Evolutionary conservation across 768 basidiomycete species (phyloP).

Genomic region (Leucocoprinus birnbaumii): DNA sequence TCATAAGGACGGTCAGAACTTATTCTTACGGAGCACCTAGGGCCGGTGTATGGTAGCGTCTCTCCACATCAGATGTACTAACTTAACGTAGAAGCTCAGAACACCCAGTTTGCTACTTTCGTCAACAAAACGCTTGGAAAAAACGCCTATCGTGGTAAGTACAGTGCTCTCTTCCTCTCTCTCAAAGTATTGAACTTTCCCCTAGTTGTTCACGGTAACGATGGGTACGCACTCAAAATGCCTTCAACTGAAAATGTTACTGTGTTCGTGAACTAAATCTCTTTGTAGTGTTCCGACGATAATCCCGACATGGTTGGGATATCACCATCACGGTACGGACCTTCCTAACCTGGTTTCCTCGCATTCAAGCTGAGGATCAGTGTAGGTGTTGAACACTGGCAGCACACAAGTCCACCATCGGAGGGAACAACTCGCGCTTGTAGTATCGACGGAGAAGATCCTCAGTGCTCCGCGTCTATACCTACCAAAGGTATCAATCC

Average conservation of each 20-base stretch:
- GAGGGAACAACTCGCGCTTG: constrained; percentile 40
- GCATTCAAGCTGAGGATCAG: neutral
- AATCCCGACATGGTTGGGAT: constrained; percentile 44
- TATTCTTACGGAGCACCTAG: constrained; percentile 54
- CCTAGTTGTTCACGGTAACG: constrained; percentile 48
- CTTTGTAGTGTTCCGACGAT: constrained; percentile 50
- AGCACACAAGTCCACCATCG: constrained; percentile 37
- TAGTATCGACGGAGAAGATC: constrained; percentile 45
- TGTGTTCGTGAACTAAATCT: too few species aligned
- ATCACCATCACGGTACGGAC: constrained; percentile 52
- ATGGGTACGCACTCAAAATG: constrained; percentile 33
- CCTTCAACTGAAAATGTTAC: too few species aligned
- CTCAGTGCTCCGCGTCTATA: constrained; percentile 43
- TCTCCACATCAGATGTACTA: neutral
- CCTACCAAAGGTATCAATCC: constrained; percentile 41
- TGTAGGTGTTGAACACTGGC: constrained; percentile 51
- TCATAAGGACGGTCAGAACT: constrained; percentile 29
- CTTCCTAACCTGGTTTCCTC: too few species aligned
- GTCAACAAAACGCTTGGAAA: constrained; percentile 39
- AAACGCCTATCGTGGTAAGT: constrained; percentile 40
- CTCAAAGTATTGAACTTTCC: neutral
- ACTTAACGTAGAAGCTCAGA: constrained; percentile 25
- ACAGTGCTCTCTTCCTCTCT: neutral
- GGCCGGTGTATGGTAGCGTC: constrained; percentile 34
- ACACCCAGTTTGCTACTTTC: constrained; percentile 41